Percentiles rank a stretch among this genome's conserved stretches.
These are phyloP conservation scores for Neurospora sp. DNA, from an alignment of 495 filamentous ascomycete genomes.

Conservation along the genomic window DNA sequence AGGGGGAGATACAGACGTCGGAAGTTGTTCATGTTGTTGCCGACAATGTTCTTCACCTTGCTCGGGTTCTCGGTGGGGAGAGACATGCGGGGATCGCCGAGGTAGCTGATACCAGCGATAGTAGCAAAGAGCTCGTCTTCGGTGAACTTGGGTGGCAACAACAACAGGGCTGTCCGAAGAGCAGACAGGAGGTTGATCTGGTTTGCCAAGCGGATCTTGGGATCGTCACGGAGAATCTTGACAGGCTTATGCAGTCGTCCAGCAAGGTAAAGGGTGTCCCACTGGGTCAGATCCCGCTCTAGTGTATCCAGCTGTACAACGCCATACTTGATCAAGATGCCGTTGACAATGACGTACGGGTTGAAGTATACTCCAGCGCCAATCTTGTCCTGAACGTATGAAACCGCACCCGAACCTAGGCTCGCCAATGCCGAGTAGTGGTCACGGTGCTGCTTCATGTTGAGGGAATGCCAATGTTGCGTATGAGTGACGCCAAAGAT, in stretches of 20 bases:
- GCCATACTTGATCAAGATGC: slow-evolving; percentile 93
- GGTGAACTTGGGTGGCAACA: slow-evolving; percentile 74
- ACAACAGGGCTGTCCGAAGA: slow-evolving; percentile 74
- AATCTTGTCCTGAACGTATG: slow-evolving; percentile 72
- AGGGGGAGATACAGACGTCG: slow-evolving; percentile 80
- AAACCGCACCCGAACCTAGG: slow-evolving; percentile 73
- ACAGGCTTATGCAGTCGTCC: slow-evolving; percentile 94
- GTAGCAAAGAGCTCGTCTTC: slow-evolving; percentile 82
- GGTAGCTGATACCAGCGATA: slow-evolving; percentile 85
- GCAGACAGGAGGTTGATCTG: slow-evolving; percentile 92
- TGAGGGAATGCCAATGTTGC: slow-evolving; percentile 94
- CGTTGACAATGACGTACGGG: slow-evolving; percentile 89
- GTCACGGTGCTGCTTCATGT: slow-evolving; percentile 75
- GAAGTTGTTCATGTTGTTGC: slow-evolving; percentile 83
- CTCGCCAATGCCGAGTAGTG: slow-evolving; percentile 87
- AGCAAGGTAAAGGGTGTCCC: slow-evolving; percentile 89
- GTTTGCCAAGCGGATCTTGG: slow-evolving; percentile 81
- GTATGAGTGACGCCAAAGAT: slow-evolving; percentile 93
- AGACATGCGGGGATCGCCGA: slow-evolving; percentile 88
- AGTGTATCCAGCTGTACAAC: slow-evolving; percentile 87
- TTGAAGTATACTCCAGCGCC: slow-evolving; percentile 98
- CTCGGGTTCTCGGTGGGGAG: slow-evolving; percentile 79
- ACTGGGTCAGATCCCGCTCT: slow-evolving; percentile 73
- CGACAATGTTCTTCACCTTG: slow-evolving; percentile 90
- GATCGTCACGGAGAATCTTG: slow-evolving; percentile 91